phyloP scores from a whole-genome alignment of 306 rosid species.

The Vigna trinervia region DNA sequence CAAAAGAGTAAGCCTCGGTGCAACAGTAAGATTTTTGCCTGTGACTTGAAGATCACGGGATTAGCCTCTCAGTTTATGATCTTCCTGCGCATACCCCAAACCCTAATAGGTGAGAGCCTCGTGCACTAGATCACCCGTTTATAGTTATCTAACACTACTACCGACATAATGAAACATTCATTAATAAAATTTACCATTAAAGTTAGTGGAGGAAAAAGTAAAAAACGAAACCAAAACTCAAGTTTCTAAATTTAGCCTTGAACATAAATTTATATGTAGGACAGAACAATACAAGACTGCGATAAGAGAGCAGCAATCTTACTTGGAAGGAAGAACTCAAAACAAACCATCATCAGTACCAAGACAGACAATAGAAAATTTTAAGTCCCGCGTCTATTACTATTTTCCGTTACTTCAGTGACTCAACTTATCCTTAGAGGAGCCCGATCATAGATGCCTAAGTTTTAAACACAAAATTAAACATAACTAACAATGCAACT shows the following conservation, averaged over 20 bases:
- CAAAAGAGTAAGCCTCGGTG: neutral
- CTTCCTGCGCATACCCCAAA: neutral
- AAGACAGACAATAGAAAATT: neutral
- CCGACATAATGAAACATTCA: conserved; percentile 1
- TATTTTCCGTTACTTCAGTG: too few relatives aligned
- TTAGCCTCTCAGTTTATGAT: neutral
- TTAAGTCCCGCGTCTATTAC: neutral
- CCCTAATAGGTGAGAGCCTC: conserved; percentile 12
- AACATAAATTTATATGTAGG: too few relatives aligned
- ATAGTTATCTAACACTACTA: neutral
- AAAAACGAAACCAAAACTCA: neutral
- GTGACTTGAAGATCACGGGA: neutral
- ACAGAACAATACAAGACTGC: neutral
- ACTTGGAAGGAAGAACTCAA: neutral
- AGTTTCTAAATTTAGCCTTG: too few relatives aligned
- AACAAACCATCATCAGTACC: too few relatives aligned
- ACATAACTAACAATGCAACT: conserved; percentile 2
- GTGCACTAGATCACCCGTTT: conserved; percentile 10
- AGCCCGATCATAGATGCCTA: neutral
- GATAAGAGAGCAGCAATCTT: conserved; percentile 11
- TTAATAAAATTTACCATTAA: neutral
- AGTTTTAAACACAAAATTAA: neutral
- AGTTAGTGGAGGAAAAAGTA: too few relatives aligned
- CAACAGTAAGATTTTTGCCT: neutral
- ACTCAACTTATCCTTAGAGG: neutral